Base-by-base conservation (phyloP, 805 yeast species). In the Candida fluviatilis region DNA sequence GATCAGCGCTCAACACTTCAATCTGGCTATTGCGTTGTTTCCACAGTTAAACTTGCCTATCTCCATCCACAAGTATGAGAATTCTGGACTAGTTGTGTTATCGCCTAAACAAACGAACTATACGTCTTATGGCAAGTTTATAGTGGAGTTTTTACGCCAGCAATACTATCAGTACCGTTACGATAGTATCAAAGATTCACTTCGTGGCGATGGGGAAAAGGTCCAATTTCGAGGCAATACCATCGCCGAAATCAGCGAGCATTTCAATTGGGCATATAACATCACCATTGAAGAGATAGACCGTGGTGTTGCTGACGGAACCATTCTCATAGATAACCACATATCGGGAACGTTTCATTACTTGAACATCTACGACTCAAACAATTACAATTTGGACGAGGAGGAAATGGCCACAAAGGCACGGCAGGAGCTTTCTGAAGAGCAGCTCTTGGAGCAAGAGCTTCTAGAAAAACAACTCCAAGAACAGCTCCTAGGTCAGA, bases 1-100 rank as follows among this genome's bases (percentile, higher is more conserved):
- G 29, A 73, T 90, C 1, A 71, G 86, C 1, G 86, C 96, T 1
- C 59, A 58, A 17, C 95, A 87, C 47, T 63, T 91, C 36, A 68
- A 60, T 36, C 75, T 73, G 33, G 80, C 95, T 0, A 72, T 87
- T 38, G 68, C 66, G 18, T 54, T 68, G 11, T 78, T 88, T 50
- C 79, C 74, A 5, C 51, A 50, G 5, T 60, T 89, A 31, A 67
- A 75, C 5, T 62, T 91, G 12, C 88, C 91, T 0, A 57, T 83
- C 21, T 52, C 60, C 2, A 45, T 73, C 40, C 57, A 55, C 34
- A 42, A 49, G 5, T 69, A 65, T 43, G 62, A 49, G 25, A 49
- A 51, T 18, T 56, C 65, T 0, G 72, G 69, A 1, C 39, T 69
- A 12, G 51, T 51, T 12, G 69, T 68, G 2, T 40, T 68, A 16